Percentiles rank a stretch among this genome's conserved stretches.
Evolutionary conservation across 2,329 filamentous ascomycete genomes (phyloP).

Genomic region (Colletotrichum viniferum): DNA sequence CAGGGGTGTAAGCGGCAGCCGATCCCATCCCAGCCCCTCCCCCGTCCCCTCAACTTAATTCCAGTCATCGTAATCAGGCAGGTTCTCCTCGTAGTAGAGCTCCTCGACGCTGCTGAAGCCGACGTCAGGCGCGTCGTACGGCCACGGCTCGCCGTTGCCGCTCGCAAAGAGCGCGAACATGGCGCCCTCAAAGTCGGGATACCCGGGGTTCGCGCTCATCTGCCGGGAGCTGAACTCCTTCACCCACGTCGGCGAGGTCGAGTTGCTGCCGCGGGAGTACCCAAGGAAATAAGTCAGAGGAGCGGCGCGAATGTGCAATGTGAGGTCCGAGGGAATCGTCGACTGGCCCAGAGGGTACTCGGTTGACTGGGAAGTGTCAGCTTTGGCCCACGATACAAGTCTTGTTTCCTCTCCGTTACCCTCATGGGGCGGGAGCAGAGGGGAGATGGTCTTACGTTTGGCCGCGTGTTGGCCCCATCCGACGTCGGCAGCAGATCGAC

Average conservation of each 20-base stretch:
- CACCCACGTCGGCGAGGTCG: conserved; percentile 15
- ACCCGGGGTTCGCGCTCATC: conserved; percentile 9
- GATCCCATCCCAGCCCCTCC: background rate
- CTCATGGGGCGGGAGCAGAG: background rate
- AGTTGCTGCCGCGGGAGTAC: conserved; percentile 20
- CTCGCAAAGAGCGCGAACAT: conserved; percentile 28
- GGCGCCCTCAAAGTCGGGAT: conserved; percentile 25
- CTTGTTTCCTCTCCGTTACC: background rate
- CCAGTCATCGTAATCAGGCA: conserved; percentile 14
- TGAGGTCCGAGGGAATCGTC: conserved; percentile 8
- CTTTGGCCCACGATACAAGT: background rate
- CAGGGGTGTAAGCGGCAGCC: background rate
- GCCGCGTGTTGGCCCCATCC: background rate
- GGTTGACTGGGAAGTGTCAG: background rate
- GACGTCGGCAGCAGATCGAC: conserved; percentile 5
- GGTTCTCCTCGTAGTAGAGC: conserved; percentile 24
- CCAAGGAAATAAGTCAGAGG: conserved; percentile 26
- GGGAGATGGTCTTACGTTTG: background rate
- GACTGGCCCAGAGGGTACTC: conserved; percentile 7
- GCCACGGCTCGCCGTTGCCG: conserved; percentile 26
- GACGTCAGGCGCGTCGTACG: conserved; percentile 23
- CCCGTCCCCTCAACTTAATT: background rate
- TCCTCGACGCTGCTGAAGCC: conserved; percentile 25
- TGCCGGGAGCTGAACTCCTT: conserved; percentile 18
- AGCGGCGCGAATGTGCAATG: conserved; percentile 26